phyloP scores from a whole-genome alignment of 148 eudicot genomes.

The Hydrangea macrophylla region DNA sequence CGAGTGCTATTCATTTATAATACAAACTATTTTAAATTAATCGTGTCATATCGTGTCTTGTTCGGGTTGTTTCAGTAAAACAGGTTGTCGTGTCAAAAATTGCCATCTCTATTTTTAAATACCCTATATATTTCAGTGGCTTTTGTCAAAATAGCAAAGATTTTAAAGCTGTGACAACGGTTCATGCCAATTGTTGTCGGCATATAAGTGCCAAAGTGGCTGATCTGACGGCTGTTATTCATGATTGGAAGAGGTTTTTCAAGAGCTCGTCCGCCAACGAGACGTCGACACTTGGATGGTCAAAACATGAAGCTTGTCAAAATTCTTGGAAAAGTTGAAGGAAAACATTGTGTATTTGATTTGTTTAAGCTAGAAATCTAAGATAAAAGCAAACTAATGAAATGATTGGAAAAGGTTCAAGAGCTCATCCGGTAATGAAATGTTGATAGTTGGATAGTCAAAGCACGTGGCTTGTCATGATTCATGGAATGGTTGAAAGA shows the following conservation, averaged over 20 bases:
- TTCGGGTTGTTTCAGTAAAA: too few relatives aligned
- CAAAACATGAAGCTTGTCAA: constrained; percentile 33
- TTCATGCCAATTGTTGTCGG: constrained; percentile 86
- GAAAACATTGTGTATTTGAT: too few relatives aligned
- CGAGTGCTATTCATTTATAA: too few relatives aligned
- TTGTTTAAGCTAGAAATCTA: too few relatives aligned
- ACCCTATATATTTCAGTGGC: constrained; percentile 61
- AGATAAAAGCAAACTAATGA: too few relatives aligned
- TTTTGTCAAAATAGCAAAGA: constrained; percentile 54
- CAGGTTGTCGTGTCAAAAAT: too few relatives aligned
- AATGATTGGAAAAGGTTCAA: too few relatives aligned
- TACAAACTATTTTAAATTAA: too few relatives aligned
- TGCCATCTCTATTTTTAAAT: too few relatives aligned
- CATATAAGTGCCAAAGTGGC: constrained; percentile 54
- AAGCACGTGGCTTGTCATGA: constrained; percentile 28
- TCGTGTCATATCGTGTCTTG: too few relatives aligned
- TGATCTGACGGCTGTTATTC: constrained; percentile 43
- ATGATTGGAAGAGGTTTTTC: constrained; percentile 49
- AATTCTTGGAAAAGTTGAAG: constrained; percentile 31
- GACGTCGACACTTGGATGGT: constrained; percentile 30
- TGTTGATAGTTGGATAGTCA: constrained; percentile 35
- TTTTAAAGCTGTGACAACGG: constrained; percentile 43
- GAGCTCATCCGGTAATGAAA: constrained; percentile 13
- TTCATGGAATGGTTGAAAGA: constrained; percentile 37
- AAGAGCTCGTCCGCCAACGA: constrained; percentile 17